These are phyloP conservation scores for Cystobasidium onofrii DNA, from an alignment of 768 basidiomycete species.

Conservation along the genomic window DNA sequence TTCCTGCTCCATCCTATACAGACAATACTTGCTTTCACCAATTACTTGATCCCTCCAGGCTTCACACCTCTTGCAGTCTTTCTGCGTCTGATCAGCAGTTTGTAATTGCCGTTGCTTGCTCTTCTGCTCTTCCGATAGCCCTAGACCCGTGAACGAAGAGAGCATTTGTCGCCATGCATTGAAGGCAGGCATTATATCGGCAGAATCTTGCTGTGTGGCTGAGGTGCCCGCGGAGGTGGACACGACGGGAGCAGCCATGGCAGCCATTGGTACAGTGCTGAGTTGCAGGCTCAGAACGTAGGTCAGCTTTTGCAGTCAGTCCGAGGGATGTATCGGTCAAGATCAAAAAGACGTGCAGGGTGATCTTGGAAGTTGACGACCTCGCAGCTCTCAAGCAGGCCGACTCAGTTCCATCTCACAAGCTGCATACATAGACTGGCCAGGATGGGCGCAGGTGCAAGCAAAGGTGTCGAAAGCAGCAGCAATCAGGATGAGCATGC, in stretches of 20 bases:
- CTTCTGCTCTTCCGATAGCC: not conserved
- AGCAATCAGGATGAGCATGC: constrained; percentile 25
- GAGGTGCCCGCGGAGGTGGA: not conserved
- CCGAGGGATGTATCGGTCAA: not conserved
- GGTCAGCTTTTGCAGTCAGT: not conserved
- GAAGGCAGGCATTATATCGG: constrained; percentile 11
- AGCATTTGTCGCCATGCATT: constrained; percentile 8
- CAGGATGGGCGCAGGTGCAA: constrained; percentile 25
- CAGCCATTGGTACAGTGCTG: not conserved
- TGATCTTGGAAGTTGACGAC: not conserved
- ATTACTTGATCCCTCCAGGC: constrained; percentile 11
- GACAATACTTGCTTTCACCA: not conserved
- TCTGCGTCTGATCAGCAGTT: not conserved
- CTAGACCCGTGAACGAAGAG: not conserved
- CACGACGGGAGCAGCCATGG: not conserved
- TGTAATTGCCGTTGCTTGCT: not conserved
- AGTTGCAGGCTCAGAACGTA: not conserved
- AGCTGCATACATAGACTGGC: not conserved
- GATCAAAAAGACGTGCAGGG: not conserved
- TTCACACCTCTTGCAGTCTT: constrained; percentile 17
- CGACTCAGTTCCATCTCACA: not conserved
- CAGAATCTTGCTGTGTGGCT: not conserved
- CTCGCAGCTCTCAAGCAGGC: not conserved
- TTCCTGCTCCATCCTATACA: not conserved
- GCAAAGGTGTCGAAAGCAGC: constrained; percentile 23